phyloP scores from a whole-genome alignment of 305 asterid species.

The Euphrasia arctica region DNA sequence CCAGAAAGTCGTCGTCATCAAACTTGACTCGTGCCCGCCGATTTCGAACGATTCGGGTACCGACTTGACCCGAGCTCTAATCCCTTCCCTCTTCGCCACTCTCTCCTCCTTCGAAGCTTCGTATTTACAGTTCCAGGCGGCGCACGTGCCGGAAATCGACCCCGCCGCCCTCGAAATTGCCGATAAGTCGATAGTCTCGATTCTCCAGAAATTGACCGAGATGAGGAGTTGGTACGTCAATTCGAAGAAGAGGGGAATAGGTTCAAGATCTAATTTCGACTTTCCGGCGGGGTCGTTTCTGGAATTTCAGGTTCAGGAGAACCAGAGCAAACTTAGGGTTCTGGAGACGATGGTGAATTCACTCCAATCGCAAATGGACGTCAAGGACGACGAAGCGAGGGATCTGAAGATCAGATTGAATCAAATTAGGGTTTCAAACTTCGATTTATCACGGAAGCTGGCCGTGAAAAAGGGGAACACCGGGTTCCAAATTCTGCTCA shows the following conservation, averaged over 20 bases:
- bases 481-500: conserved; percentile 47
- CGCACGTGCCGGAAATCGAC: conserved; percentile 80
- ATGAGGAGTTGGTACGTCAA: conserved; percentile 53
- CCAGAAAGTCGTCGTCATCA: conserved; percentile 84
- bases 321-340: conserved; percentile 95
- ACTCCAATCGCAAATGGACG: conserved; percentile 67
- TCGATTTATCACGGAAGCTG: conserved; percentile 43
- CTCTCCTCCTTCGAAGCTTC: conserved; percentile 88
- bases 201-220: conserved; percentile 64
- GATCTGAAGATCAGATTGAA: conserved; percentile 55
- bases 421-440: conserved; percentile 32
- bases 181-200: conserved; percentile 64
- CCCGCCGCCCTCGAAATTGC: conserved; percentile 56
- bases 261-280: conserved; percentile 35
- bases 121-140: conserved; percentile 76
- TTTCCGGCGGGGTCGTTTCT: conserved; percentile 53
- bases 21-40: conserved; percentile 50
- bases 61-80: conserved; percentile 40
- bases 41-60: conserved; percentile 20
- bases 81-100: conserved; percentile 65
- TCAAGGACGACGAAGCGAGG: conserved; percentile 71
- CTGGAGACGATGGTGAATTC: conserved; percentile 83
- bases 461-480: conserved; percentile 35
- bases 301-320: conserved; percentile 94
- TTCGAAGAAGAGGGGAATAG: conserved; percentile 34